A percentile compares a stretch with the other conserved stretches of the same genome.
Evolutionary conservation across 2,329 filamentous ascomycete species (phyloP).

Genomic region (Aspergillus aculeatus): DNA sequence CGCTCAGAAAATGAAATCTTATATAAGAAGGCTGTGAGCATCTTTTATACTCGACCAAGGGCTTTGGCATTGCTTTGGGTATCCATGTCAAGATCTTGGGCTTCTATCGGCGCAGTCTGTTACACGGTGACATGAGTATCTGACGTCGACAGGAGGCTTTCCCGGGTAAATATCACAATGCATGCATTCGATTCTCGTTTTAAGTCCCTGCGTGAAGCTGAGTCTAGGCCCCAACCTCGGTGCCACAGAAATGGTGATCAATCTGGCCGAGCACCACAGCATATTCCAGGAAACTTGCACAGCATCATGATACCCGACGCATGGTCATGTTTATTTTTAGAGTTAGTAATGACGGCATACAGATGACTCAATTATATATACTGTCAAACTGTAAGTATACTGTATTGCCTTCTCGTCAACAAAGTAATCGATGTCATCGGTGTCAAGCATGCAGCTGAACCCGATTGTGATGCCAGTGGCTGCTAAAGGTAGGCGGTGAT

Average conservation of each 20-base stretch:
- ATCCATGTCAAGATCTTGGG: neutral
- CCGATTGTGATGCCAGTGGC: neutral
- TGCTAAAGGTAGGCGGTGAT: neutral
- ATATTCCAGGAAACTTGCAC: neutral
- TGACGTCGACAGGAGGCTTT: constrained; percentile 4
- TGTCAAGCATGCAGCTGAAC: neutral
- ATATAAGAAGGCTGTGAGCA: neutral
- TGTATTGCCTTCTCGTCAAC: neutral
- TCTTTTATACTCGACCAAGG: neutral
- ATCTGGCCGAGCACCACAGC: neutral
- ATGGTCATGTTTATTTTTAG: constrained; percentile 13
- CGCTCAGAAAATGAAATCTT: constrained; percentile 19
- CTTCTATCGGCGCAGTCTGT: neutral
- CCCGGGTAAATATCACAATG: neutral
- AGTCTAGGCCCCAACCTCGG: neutral
- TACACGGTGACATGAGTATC: neutral
- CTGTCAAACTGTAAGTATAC: neutral
- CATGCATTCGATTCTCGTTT: neutral
- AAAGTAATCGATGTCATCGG: neutral
- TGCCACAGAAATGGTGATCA: neutral
- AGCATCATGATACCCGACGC: constrained; percentile 11
- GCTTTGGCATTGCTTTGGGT: neutral
- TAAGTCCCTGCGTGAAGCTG: neutral
- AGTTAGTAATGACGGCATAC: constrained; percentile 1
- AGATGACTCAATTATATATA: neutral